Conservation (phyloP, 768 basidiomycete genomes). For the Lactarius quietus region DNA sequence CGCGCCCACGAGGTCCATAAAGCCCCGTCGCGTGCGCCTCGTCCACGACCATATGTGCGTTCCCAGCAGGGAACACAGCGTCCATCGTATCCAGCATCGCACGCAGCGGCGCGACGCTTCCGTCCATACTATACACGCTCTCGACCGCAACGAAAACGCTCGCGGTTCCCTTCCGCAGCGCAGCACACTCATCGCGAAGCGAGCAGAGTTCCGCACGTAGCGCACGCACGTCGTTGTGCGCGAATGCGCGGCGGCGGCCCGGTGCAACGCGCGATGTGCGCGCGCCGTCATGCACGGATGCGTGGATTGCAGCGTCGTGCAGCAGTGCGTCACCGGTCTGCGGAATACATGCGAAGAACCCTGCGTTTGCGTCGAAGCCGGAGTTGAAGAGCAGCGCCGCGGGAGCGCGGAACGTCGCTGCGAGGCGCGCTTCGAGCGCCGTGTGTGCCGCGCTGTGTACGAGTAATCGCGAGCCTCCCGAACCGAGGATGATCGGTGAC, state of each 20-base stretch:
- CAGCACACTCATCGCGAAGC: slow-evolving; percentile 39
- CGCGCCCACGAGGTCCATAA: slow-evolving; percentile 75
- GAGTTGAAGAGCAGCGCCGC: slow-evolving; percentile 86
- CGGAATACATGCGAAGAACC: slow-evolving; percentile 78
- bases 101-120: slow-evolving; percentile 74
- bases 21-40: slow-evolving; percentile 94
- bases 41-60: slow-evolving; percentile 78
- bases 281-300: slow-evolving; percentile 88
- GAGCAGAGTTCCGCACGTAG: slow-evolving; percentile 44
- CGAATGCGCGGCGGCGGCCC: slow-evolving; percentile 47
- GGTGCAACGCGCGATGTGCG: slow-evolving; percentile 48
- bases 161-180: slow-evolving; percentile 37
- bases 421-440: slow-evolving; percentile 67
- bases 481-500: slow-evolving; percentile 68
- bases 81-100: slow-evolving; percentile 65
- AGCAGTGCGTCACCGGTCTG: slow-evolving; percentile 73
- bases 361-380: slow-evolving; percentile 90
- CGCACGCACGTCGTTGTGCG: slow-evolving; percentile 63
- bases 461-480: slow-evolving; percentile 83
- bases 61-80: slow-evolving; percentile 53
- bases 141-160: slow-evolving; percentile 83
- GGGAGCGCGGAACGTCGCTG: slow-evolving; percentile 55
- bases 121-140: slow-evolving; percentile 94
- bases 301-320: slow-evolving; percentile 87
- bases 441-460: slow-evolving; percentile 71